Evolutionary conservation across 805 yeast species (phyloP), one percentile per base, ranked within the genome.

Genomic region (Zygotorulaspora sp.): DNA sequence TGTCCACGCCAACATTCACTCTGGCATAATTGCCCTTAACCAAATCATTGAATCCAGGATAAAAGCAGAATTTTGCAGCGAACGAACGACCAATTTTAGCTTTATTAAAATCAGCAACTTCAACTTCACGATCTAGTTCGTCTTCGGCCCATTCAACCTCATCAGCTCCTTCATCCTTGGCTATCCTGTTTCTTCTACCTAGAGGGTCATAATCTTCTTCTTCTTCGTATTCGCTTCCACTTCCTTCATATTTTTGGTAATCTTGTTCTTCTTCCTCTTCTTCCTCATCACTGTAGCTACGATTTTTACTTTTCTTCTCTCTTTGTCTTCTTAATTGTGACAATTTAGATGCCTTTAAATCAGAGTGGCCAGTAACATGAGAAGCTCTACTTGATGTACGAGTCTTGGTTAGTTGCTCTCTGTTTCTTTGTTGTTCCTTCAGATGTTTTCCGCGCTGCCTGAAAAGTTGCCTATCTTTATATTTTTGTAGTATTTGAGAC

Each of bases 401-500:
- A 5, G 53, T 52, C 32, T 50, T 52, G 14, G 48, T 51, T 44
- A 46, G 47, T 44, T 45, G 57, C 47, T 48, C 59, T 47, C 34
- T 48, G 48, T 44, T 50, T 36, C 39, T 43, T 32, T 49, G 55
- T 30, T 56, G 60, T 32, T 51, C 52, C 40, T 53, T 50, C 26
- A 57, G 47, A 16, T 75, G 77, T 55, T 69, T 76, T 51, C 86
- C 82, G 63, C 97, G 82, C 57, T 86, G 81, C 19, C 84, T 87
- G 53, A 94, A 77, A 52, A 83, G 80, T 58, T 76, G 75, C 56
- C 87, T 78, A 65, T 92, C 97, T 43, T 84, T 80, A 63, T 71
- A 89, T 49, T 83, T 78, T 61, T 90, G 95, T 78, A 86, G 76
- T 45, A 85, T 94, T 63, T 88, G 96, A 6, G 86, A 77, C 63